Evolutionary conservation across 2,329 filamentous ascomycete species (phyloP).

Genomic region (Xylaria sp.): DNA sequence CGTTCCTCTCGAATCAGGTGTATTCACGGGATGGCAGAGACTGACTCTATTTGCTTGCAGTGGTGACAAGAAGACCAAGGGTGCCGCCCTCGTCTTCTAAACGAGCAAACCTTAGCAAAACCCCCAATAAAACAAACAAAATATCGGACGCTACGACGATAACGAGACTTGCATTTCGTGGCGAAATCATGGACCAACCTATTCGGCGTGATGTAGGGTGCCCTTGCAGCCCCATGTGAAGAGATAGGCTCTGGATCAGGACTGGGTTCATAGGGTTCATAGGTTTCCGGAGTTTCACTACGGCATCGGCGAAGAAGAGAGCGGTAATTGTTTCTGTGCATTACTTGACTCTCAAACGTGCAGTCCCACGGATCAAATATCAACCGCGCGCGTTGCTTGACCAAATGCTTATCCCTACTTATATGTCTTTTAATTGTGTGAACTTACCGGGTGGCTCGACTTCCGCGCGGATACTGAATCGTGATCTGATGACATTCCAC

Average conservation of each 20-base stretch:
- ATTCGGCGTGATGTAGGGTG: slow-evolving; percentile 29
- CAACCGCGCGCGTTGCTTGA: slow-evolving; percentile 30
- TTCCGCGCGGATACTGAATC: not conserved
- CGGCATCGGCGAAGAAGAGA: slow-evolving; percentile 37
- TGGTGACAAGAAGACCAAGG: slow-evolving; percentile 99
- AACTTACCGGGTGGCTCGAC: not conserved
- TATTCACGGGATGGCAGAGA: slow-evolving; percentile 16
- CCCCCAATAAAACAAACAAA: slow-evolving; percentile 32
- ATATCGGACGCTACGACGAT: slow-evolving; percentile 41
- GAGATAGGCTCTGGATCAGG: slow-evolving; percentile 35
- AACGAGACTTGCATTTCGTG: slow-evolving; percentile 40
- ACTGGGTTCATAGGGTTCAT: slow-evolving; percentile 36
- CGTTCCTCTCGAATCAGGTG: slow-evolving; percentile 49
- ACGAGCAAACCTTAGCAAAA: slow-evolving; percentile 22
- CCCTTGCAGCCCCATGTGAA: slow-evolving; percentile 23
- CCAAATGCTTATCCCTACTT: not conserved
- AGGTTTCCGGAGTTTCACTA: slow-evolving; percentile 40
- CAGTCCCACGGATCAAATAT: slow-evolving; percentile 31
- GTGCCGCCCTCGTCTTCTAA: slow-evolving; percentile 99
- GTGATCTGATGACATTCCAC: not conserved
- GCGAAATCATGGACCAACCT: slow-evolving; percentile 37
- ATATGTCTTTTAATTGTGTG: slow-evolving; percentile 4
- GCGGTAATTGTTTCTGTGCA: slow-evolving; percentile 30
- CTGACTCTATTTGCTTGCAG: slow-evolving; percentile 57
- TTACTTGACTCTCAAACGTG: slow-evolving; percentile 28